Evolutionary conservation across 169 alveolate species (phyloP).

Genomic region (Plasmodium ovale): DNA sequence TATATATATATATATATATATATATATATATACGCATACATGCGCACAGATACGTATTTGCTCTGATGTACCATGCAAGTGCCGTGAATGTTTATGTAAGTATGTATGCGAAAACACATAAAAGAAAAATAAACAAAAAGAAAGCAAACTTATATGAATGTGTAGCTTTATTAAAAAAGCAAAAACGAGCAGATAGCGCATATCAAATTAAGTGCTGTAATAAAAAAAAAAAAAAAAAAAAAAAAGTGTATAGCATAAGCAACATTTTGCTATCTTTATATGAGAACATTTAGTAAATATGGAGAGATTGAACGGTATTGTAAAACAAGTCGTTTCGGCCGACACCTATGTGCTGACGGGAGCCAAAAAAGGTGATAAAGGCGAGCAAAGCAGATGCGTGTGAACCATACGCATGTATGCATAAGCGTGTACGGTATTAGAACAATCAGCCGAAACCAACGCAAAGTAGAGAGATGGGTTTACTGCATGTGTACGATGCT

Average conservation of each 20-base stretch:
- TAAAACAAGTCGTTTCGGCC: slow-evolving; percentile 73
- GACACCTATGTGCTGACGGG: slow-evolving; percentile 71
- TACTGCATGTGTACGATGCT: too few species aligned
- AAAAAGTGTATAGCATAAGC: too few species aligned
- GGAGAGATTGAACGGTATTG: slow-evolving; percentile 72
- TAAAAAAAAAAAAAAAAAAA: too few species aligned
- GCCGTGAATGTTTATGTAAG: neutral
- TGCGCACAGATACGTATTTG: neutral
- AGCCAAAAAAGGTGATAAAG: slow-evolving; percentile 49
- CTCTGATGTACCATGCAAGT: neutral
- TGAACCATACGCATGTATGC: too few species aligned
- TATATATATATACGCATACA: neutral
- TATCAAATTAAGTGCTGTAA: neutral
- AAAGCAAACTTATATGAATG: neutral
- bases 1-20: neutral
- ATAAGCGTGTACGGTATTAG: too few species aligned
- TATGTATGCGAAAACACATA: neutral
- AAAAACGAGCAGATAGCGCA: neutral
- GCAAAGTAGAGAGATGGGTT: too few species aligned
- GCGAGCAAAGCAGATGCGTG: neutral
- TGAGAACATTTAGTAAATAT: slow-evolving; percentile 13
- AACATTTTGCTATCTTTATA: neutral
- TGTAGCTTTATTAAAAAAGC: neutral
- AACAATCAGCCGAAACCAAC: neutral
- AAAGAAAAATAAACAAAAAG: neutral